phyloP scores from a whole-genome alignment of 177 flowering plant genomes.

The Telopea speciosissima region DNA sequence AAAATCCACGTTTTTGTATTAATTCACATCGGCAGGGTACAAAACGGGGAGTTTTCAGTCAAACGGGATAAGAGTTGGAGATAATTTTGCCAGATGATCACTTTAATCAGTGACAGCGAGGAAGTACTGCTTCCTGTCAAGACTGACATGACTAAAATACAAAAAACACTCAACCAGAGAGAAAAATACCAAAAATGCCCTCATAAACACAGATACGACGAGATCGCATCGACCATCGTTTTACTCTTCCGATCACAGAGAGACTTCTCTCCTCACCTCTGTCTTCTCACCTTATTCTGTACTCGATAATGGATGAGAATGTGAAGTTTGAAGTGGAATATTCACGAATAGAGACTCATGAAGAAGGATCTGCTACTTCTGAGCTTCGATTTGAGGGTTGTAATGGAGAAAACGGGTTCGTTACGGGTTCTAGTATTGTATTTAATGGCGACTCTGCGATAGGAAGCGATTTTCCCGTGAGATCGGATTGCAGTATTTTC shows the following conservation, averaged over 20 bases:
- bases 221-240: too few species aligned
- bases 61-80: neutral
- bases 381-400: slow-evolving; percentile 11
- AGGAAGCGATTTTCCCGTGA: slow-evolving; percentile 4
- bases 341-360: neutral
- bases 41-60: neutral
- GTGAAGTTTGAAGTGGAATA: slow-evolving; percentile 5
- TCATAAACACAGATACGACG: neutral
- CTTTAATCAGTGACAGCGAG: neutral
- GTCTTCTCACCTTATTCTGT: neutral
- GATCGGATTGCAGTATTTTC: slow-evolving; percentile 1
- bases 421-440: neutral
- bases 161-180: neutral
- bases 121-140: neutral
- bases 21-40: too few species aligned
- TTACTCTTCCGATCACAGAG: neutral
- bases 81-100: neutral
- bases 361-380: slow-evolving; percentile 3
- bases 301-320: slow-evolving; percentile 8
- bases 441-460: slow-evolving; percentile 4
- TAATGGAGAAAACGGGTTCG: slow-evolving; percentile 2
- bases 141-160: neutral
- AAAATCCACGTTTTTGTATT: too few species aligned
- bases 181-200: slow-evolving; percentile 9
- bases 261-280: neutral